phyloP scores from a whole-genome alignment of 2,329 filamentous ascomycete species.

The Venturiaceae sp. region DNA sequence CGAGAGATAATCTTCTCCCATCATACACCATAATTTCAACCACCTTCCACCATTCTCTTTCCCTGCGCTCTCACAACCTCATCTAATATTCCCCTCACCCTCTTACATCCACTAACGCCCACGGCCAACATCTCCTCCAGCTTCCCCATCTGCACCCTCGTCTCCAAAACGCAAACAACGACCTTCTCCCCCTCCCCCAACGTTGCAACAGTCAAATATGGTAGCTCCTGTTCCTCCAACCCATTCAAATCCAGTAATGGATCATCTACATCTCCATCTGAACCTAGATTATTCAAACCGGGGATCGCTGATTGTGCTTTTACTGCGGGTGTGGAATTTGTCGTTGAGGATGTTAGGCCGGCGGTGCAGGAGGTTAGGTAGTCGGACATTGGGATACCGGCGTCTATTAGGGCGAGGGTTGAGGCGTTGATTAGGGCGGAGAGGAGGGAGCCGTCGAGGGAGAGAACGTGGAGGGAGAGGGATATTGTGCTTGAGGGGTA shows the following conservation, averaged over 20 bases:
- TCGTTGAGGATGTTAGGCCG: slow-evolving; percentile 57
- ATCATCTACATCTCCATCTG: slow-evolving; percentile 55
- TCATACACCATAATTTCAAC: neutral
- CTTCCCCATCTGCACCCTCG: slow-evolving; percentile 68
- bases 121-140: slow-evolving; percentile 91
- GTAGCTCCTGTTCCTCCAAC: slow-evolving; percentile 78
- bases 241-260: slow-evolving; percentile 72
- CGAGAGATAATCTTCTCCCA: neutral
- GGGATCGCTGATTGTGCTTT: slow-evolving; percentile 20
- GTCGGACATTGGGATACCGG: slow-evolving; percentile 89
- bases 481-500: slow-evolving; percentile 82
- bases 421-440: slow-evolving; percentile 85
- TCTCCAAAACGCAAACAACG: slow-evolving; percentile 71
- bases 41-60: slow-evolving; percentile 45
- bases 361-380: slow-evolving; percentile 85
- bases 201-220: slow-evolving; percentile 78
- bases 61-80: slow-evolving; percentile 66
- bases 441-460: slow-evolving; percentile 81
- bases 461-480: slow-evolving; percentile 77
- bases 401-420: slow-evolving; percentile 86
- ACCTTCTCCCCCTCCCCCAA: slow-evolving; percentile 65
- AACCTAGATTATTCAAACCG: slow-evolving; percentile 18
- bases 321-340: slow-evolving; percentile 21
- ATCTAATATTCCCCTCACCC: slow-evolving; percentile 74
- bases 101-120: slow-evolving; percentile 82